Evolutionary conservation across 768 basidiomycete genomes (phyloP).

Genomic region (Boletus patriciae): DNA sequence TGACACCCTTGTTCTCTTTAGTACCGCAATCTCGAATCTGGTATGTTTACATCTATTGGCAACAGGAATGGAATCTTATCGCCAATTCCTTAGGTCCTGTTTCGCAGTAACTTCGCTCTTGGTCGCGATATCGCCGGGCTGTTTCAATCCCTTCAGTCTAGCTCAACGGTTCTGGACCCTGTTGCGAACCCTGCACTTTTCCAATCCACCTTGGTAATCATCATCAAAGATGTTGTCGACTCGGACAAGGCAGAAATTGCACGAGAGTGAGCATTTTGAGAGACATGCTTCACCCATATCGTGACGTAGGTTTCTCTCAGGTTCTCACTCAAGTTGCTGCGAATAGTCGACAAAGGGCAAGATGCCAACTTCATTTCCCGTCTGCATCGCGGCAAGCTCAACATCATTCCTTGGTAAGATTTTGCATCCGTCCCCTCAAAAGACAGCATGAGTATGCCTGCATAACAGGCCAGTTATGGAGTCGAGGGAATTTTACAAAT

Average conservation of each 20-base stretch:
- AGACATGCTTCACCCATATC: background rate
- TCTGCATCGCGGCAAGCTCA: conserved; percentile 52
- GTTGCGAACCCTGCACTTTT: conserved; percentile 57
- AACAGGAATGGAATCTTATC: background rate
- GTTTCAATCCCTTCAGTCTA: conserved; percentile 61
- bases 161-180: conserved; percentile 56
- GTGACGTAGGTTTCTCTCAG: conserved; percentile 29
- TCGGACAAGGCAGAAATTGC: conserved; percentile 58
- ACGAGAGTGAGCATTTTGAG: conserved; percentile 44
- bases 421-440: background rate
- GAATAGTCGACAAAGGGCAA: conserved; percentile 60
- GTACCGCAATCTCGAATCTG: conserved; percentile 65
- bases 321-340: conserved; percentile 55
- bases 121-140: conserved; percentile 59
- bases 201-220: conserved; percentile 57
- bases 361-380: conserved; percentile 60
- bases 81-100: conserved; percentile 46
- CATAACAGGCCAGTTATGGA: conserved; percentile 52
- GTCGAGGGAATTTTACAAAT: conserved; percentile 54
- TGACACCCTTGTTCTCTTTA: conserved; percentile 63
- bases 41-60: conserved; percentile 33
- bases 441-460: background rate
- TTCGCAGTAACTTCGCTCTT: conserved; percentile 64
- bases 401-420: conserved; percentile 55
- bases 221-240: conserved; percentile 69